Conservation (phyloP, 371 early-diverging fungal genomes). For the Umbelopsis sp. region DNA sequence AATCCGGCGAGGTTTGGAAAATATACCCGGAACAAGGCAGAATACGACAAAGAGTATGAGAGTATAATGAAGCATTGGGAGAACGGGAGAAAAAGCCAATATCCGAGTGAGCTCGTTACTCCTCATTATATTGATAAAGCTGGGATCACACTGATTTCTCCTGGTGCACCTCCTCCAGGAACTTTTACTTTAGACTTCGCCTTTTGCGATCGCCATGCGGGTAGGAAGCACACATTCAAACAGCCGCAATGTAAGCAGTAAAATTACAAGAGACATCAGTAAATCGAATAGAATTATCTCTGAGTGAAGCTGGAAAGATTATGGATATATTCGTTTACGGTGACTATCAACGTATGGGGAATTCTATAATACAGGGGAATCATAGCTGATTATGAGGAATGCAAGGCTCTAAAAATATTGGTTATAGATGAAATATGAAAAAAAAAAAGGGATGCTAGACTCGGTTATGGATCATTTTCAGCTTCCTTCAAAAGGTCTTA, state of each 20-base stretch:
- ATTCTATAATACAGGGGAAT: not conserved
- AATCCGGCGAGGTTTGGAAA: no score
- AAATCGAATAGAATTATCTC: no score
- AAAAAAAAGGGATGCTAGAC: not conserved
- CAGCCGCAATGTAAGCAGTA: not conserved
- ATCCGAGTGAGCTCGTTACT: no score
- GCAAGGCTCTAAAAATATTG: not conserved
- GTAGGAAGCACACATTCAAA: not conserved
- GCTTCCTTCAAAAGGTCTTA: constrained; percentile 8
- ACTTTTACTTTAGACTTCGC: not conserved
- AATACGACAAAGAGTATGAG: no score
- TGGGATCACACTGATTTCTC: not conserved
- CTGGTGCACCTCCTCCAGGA: not conserved
- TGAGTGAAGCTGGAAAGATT: no score
- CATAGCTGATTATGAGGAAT: not conserved
- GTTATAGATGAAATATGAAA: not conserved
- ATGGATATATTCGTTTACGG: no score
- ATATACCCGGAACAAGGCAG: no score
- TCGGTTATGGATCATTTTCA: not conserved
- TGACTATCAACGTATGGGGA: not conserved
- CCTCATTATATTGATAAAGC: no score
- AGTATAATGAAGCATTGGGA: no score
- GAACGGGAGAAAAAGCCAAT: no score
- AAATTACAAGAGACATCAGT: no score
- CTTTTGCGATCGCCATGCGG: not conserved